These are phyloP conservation scores for Schwanniomyces etchellsii DNA, from an alignment of 1,139 yeast genomes.

Conservation along the genomic window DNA sequence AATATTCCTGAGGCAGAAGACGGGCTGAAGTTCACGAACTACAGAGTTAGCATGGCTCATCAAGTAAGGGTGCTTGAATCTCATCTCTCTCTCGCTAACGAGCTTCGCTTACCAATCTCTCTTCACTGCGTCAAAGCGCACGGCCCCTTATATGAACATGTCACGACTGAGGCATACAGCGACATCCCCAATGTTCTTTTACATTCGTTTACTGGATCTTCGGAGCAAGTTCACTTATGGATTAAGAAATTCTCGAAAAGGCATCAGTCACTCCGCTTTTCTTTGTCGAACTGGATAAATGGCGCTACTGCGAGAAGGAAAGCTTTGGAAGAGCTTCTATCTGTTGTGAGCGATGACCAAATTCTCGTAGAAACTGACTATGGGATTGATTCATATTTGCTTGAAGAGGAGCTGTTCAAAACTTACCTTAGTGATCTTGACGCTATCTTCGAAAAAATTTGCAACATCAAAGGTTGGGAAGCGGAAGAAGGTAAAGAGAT, in stretches of 20 bases:
- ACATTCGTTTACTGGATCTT: constrained; percentile 85
- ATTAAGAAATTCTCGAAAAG: constrained; percentile 20
- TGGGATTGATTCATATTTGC: constrained; percentile 22
- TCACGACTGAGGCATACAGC: constrained; percentile 10
- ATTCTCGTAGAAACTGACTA: constrained; percentile 35
- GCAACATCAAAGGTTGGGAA: constrained; percentile 10
- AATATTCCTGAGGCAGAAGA: constrained; percentile 7
- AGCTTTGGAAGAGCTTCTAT: constrained; percentile 20
- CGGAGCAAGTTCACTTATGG: constrained; percentile 61
- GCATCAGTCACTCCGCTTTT: constrained; percentile 34
- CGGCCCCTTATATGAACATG: constrained; percentile 48
- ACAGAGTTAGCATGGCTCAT: constrained; percentile 56
- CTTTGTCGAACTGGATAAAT: constrained; percentile 62
- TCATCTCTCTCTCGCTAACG: constrained; percentile 52
- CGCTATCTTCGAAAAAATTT: constrained; percentile 14
- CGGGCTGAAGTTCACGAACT: constrained; percentile 28
- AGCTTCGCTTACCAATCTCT: constrained; percentile 50
- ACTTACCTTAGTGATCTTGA: constrained; percentile 15
- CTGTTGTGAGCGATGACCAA: constrained; percentile 15
- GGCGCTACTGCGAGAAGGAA: constrained; percentile 20
- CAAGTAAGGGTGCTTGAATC: constrained; percentile 48
- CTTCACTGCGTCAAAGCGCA: constrained; percentile 83
- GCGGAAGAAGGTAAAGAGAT: constrained; percentile 2
- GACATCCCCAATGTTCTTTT: constrained; percentile 44
- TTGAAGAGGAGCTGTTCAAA: constrained; percentile 6